Evolutionary conservation across 2,329 filamentous ascomycete genomes (phyloP).

Genomic region (Pezicula rhizophila): DNA sequence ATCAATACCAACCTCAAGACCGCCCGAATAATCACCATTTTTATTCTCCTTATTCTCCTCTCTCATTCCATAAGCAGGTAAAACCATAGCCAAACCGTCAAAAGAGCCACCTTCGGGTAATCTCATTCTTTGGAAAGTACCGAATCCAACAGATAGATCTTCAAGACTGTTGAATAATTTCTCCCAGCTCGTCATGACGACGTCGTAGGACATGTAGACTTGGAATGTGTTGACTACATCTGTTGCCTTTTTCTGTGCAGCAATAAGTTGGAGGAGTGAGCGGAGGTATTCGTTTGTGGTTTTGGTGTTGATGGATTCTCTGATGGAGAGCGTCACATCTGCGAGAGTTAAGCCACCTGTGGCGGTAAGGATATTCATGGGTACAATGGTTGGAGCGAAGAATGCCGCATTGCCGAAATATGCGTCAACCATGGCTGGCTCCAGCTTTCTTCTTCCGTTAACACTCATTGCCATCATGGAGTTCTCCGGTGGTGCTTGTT

Average conservation of each 20-base stretch:
- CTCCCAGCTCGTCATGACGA: conserved; percentile 6
- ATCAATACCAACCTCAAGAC: conserved; percentile 1
- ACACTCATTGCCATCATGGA: conserved; percentile 3
- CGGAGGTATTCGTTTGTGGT: conserved; percentile 3
- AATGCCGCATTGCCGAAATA: conserved; percentile 4
- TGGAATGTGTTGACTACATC: conserved; percentile 4
- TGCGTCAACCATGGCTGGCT: background rate
- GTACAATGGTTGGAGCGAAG: background rate
- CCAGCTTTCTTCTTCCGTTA: conserved; percentile 3
- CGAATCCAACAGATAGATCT: conserved; percentile 4
- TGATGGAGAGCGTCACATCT: background rate
- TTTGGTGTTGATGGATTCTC: conserved; percentile 1
- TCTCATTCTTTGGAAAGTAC: conserved; percentile 2
- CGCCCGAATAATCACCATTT: background rate
- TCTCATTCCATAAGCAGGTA: conserved; percentile 6
- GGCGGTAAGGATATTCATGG: background rate
- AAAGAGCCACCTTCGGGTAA: conserved; percentile 1
- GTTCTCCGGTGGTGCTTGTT: background rate
- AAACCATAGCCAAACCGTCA: conserved; percentile 4
- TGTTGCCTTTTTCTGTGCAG: background rate
- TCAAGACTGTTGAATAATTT: conserved; percentile 2
- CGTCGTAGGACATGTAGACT: conserved; percentile 3
- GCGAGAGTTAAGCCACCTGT: background rate
- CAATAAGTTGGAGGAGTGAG: conserved; percentile 1
- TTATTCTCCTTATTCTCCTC: background rate